These are phyloP conservation scores for Tylopilus plumbeoviolaceoides DNA, from an alignment of 768 basidiomycete species.

Conservation along the genomic window DNA sequence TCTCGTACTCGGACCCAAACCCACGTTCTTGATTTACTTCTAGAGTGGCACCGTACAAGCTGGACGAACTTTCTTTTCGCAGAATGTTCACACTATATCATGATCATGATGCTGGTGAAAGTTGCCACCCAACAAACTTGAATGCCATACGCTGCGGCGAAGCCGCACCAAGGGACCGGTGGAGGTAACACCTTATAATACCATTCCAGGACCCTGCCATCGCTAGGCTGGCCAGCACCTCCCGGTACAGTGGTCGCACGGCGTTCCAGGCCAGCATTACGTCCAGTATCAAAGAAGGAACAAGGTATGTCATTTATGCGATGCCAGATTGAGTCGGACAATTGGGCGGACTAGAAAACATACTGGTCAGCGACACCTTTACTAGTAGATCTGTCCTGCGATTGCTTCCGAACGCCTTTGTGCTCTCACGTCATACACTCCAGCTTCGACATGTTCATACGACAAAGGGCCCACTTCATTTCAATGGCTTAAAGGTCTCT, in stretches of 20 bases:
- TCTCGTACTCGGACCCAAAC: too few relatives aligned
- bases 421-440: slow-evolving; percentile 9
- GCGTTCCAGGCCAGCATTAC: neutral
- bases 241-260: neutral
- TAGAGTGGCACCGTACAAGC: too few relatives aligned
- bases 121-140: too few relatives aligned
- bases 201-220: too few relatives aligned
- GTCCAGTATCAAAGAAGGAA: neutral
- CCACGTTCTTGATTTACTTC: too few relatives aligned
- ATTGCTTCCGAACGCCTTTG: slow-evolving; percentile 19
- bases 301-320: slow-evolving; percentile 10
- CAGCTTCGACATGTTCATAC: slow-evolving; percentile 11
- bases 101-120: too few relatives aligned
- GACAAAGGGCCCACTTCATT: slow-evolving; percentile 17
- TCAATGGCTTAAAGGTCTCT: slow-evolving; percentile 8
- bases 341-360: slow-evolving; percentile 25
- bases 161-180: too few relatives aligned
- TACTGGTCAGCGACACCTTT: slow-evolving; percentile 17
- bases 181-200: too few relatives aligned
- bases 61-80: too few relatives aligned
- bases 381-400: slow-evolving; percentile 7
- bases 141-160: too few relatives aligned
- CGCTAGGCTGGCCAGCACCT: too few relatives aligned
- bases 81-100: too few relatives aligned
- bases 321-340: slow-evolving; percentile 17